A percentile compares a stretch with the other conserved stretches of the same genome.
Conservation (phyloP, 805 yeast species). For the Candida ipomoeae region DNA sequence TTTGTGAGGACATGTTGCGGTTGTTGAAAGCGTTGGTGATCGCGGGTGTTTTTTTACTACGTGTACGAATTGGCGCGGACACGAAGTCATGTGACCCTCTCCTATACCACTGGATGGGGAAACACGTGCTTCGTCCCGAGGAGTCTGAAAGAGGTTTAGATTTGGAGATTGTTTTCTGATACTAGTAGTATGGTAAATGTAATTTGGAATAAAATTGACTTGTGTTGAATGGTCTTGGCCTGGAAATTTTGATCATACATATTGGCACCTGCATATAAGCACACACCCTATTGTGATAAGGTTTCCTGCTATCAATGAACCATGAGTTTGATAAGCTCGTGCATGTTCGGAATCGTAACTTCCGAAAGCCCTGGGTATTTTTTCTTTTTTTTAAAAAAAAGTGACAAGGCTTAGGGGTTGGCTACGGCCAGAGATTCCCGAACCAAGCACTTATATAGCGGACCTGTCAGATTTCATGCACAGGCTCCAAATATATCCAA, state of each 20-base stretch:
- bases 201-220: too few species aligned
- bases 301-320: too few species aligned
- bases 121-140: neutral
- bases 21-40: conserved; percentile 5
- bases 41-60: conserved; percentile 16
- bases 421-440: neutral
- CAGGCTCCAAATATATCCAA: neutral
- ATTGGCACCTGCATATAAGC: too few species aligned
- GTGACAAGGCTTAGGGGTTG: neutral
- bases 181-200: too few species aligned
- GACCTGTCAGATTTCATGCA: neutral
- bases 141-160: neutral
- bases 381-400: too few species aligned
- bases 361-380: too few species aligned
- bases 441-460: neutral
- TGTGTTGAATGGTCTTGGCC: too few species aligned
- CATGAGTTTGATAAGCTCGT: neutral
- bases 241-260: too few species aligned
- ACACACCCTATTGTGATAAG: too few species aligned
- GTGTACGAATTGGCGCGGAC: conserved; percentile 16
- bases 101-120: neutral
- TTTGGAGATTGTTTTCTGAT: neutral
- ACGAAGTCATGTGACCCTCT: conserved; percentile 12
- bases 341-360: neutral
- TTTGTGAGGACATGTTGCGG: conserved; percentile 66